phyloP scores from a whole-genome alignment of 1,284 basidiomycete genomes.

The Ganoderma lucidum region DNA sequence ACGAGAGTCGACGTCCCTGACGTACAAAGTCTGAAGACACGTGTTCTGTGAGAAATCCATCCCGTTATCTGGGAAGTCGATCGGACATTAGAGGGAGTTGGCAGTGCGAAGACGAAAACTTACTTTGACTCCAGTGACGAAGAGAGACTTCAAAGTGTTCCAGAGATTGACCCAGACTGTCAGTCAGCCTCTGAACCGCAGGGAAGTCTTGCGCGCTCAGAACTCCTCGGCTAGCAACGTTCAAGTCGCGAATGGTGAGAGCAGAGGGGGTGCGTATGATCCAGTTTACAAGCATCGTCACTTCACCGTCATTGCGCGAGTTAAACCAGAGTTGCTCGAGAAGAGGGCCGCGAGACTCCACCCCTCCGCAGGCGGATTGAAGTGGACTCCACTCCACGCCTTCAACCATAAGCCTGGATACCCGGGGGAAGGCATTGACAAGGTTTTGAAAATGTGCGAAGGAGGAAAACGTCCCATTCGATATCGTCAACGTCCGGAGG shows the following conservation, averaged over 20 bases:
- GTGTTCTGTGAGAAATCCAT: slow-evolving; percentile 19
- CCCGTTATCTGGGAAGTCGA: slow-evolving; percentile 7
- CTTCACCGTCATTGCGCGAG: slow-evolving; percentile 11
- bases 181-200: slow-evolving; percentile 15
- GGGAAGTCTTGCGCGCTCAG: slow-evolving; percentile 11
- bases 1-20: slow-evolving; percentile 23
- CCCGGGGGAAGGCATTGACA: slow-evolving; percentile 16
- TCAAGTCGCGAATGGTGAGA: slow-evolving; percentile 23
- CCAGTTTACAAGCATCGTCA: slow-evolving; percentile 26
- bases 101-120: neutral
- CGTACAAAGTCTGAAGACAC: slow-evolving; percentile 17
- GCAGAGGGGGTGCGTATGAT: slow-evolving; percentile 17
- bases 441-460: slow-evolving; percentile 28
- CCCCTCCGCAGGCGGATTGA: neutral
- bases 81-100: neutral
- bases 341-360: slow-evolving; percentile 5
- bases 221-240: slow-evolving; percentile 16
- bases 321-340: slow-evolving; percentile 28
- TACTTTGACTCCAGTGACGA: slow-evolving; percentile 20
- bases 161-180: slow-evolving; percentile 16
- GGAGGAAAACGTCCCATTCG: slow-evolving; percentile 19
- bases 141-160: slow-evolving; percentile 25
- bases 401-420: slow-evolving; percentile 19
- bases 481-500: slow-evolving; percentile 21
- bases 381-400: slow-evolving; percentile 19